Base-by-base conservation (phyloP, 345 rosid species). In the Geranium brycei region DNA sequence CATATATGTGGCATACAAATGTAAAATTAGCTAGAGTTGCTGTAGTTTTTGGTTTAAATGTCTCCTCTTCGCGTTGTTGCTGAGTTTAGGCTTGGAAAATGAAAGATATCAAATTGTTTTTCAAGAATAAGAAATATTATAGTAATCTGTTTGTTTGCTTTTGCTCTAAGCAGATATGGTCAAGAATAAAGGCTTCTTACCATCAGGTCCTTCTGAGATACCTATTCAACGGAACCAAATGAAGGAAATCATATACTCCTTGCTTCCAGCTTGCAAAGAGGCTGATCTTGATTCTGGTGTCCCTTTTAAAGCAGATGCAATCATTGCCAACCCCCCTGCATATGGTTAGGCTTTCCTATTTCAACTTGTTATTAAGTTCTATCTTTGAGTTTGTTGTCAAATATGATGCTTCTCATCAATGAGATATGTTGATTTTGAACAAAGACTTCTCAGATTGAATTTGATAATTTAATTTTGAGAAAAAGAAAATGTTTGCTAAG, bases 251-350 rank as follows among this genome's bases (percentile, higher is more conserved):
- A 88, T 95, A 57, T 32, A 81, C 63, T 95, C 99, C 57, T 82
- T 88, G 66, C 85, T 87, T 79, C 91, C 97, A 67, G 97, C 97
- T 67, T 93, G 99, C 82, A 87, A 72, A 73, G 96, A 91, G 6
- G 83, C 99, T 71, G 97, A 88, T 82, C 78, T 78, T 31, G 99
- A 95, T 78, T 80, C 97, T 57, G 86, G 86, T 61, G 68, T 95
- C 31, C 53, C 88, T 47, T 95, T 95, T 64, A 91, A 82, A 79
- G 96, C 99, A 17, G 97, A 95, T 72, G 99, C 99, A 57, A 95
- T 95, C 60, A 95, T 95, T 71, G 99, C 97, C 65, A 95, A 95
- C 67, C 99, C 99, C 67, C 97, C 96, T 62, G 97, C 99, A 15
- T 95, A 91, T 61, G 99, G 99, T 95, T 66, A 66, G 80, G 61